Conservation (phyloP, 371 early-diverging fungal genomes). For the Mucor indicus region DNA sequence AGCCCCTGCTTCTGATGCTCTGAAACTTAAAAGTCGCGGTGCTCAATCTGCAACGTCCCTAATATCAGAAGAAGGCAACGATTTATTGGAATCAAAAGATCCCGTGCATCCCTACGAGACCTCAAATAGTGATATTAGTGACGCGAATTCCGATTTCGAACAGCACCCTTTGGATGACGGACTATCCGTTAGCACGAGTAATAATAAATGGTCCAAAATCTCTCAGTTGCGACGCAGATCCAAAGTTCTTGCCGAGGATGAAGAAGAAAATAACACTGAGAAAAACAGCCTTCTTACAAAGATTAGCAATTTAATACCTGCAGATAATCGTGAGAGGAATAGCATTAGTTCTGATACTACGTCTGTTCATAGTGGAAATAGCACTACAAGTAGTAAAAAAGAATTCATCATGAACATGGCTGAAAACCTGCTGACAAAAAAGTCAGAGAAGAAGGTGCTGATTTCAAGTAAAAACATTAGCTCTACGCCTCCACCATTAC, state of each 20-base stretch:
- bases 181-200: background rate
- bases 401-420: constrained; percentile 3
- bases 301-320: constrained; percentile 6
- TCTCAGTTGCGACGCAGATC: constrained; percentile 7
- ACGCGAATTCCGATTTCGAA: too few relatives aligned
- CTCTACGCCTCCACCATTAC: too few relatives aligned
- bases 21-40: constrained; percentile 12
- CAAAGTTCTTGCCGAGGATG: background rate
- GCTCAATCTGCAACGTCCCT: constrained; percentile 9
- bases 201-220: constrained; percentile 3
- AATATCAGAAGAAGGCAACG: constrained; percentile 1
- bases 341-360: background rate
- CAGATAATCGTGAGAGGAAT: too few relatives aligned
- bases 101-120: too few relatives aligned
- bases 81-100: too few relatives aligned
- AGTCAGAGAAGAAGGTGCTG: background rate
- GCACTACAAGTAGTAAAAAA: constrained; percentile 1
- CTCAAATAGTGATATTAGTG: too few relatives aligned
- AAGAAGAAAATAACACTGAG: constrained; percentile 3
- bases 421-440: constrained; percentile 3
- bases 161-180: background rate
- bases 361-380: too few relatives aligned
- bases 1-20: constrained; percentile 4
- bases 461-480: too few relatives aligned
- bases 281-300: constrained; percentile 8